Evolutionary conservation across 1,284 basidiomycete species (phyloP), one percentile per base, ranked within the genome.

Genomic region (Apiotrichum veenhuisii): DNA sequence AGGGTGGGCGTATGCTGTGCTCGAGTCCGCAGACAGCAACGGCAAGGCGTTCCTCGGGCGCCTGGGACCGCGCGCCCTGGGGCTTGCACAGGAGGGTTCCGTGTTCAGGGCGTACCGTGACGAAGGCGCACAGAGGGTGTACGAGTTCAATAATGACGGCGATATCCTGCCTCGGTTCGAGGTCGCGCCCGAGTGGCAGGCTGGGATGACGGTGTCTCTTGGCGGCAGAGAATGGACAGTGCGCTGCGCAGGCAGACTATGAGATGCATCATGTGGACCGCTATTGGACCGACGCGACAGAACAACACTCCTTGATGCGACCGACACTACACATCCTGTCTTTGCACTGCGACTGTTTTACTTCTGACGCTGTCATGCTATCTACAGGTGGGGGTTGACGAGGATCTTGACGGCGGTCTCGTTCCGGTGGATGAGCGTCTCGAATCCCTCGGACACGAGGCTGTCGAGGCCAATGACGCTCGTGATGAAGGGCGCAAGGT

Each of bases 401-500:
- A 62, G 57, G n/a, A 62, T 62, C 57, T 62, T 62, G 51, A 62
- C 60, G 1, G 57, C 57, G 30, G 57, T 58, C 45, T 62, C 60
- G 49, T 62, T 62, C 12, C 49, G 54, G 54, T 62, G 36, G 30
- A 62, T 54, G 25, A 62, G 57, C 27, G 57, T 58, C 25, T 62
- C 57, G 36, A 58, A 52, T 3, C 60, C 60, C 17, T 56, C 57
- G 17, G 15, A 30, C 12, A 62, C 44, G 27, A 62, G 52, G 15
- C 42, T 45, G 49, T 62, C 54, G 22, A 62, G 60, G 2, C 57
- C 54, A n/a, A 62, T 62, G 14, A 58, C 54, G 15, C 40, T 30
- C 2, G 60, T 56, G 45, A 62, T 62, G 52, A 62, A 62, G 23
- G 60, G 60, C 51, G 43, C 33, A 34, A 62, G 54, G 45, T 62